Conservation (phyloP, 495 filamentous ascomycete species). For the Aspergillus asperescens region DNA sequence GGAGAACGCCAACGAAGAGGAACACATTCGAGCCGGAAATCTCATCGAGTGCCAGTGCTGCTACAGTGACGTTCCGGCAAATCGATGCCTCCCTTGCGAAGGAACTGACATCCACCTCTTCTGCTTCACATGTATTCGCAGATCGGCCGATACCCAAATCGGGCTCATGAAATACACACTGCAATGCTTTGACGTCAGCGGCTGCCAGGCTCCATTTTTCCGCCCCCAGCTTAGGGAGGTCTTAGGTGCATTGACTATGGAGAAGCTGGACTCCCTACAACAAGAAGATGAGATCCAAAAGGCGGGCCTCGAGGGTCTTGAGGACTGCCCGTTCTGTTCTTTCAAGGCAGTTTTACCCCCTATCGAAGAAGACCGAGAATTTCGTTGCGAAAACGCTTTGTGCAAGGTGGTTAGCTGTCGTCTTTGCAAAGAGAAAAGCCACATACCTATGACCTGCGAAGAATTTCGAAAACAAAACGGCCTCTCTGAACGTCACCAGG, state of each 20-base stretch:
- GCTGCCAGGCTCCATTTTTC: constrained; percentile 48
- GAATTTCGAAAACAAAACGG: constrained; percentile 59
- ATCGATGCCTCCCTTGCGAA: constrained; percentile 64
- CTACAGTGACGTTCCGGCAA: constrained; percentile 57
- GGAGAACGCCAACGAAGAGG: constrained; percentile 40
- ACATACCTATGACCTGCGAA: constrained; percentile 69
- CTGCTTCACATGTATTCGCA: constrained; percentile 61
- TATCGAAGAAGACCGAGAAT: constrained; percentile 66
- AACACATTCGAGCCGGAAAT: constrained; percentile 30
- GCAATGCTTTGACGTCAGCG: constrained; percentile 47
- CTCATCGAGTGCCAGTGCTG: constrained; percentile 67
- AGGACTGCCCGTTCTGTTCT: constrained; percentile 75
- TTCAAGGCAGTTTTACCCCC: constrained; percentile 69
- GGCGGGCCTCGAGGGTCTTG: constrained; percentile 61
- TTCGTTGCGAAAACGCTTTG: constrained; percentile 60
- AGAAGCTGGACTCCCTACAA: constrained; percentile 61
- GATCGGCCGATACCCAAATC: constrained; percentile 60
- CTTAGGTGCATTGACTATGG: constrained; percentile 50
- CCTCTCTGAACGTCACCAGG: constrained; percentile 52
- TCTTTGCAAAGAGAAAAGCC: constrained; percentile 63
- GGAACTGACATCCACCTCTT: constrained; percentile 56
- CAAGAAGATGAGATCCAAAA: constrained; percentile 60
- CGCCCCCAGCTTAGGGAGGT: constrained; percentile 49
- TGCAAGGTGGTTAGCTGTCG: constrained; percentile 69
- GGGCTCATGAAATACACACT: constrained; percentile 59